Base-by-base conservation (phyloP, 2,329 filamentous ascomycete species). In the Monosporascus sp. region DNA sequence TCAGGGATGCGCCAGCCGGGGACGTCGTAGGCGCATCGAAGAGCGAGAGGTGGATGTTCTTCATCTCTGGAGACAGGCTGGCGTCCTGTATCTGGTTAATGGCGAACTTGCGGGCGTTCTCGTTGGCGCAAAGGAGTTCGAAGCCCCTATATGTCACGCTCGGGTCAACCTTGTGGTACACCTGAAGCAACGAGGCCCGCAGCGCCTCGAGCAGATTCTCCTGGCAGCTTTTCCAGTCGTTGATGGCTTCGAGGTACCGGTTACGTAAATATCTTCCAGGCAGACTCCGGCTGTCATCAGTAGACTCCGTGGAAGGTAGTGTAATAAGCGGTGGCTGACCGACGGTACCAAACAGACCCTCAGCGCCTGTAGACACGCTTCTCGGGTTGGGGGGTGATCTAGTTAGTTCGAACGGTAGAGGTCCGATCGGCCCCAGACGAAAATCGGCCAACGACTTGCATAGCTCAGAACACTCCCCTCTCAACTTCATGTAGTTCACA, bases 61-160 rank as follows among this genome's bases (percentile, higher is more conserved):
- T 14, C 40, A 14, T 19, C 40, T 20, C n/a, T 20, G 38, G 17
- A 20, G 38, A 3, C 17, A 41, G 17, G 38, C 22, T 76, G 3
- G 70, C 68, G 52, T 74, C 75, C 55, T 75, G 71, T 76, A 78
- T 78, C 46, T 72, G 68, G 46, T 70, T 63, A 5, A 79, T 74
- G 1, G 73, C 67, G 19, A 72, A 69, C 22, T 65, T 70, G 7
- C 77, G 72, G n/a, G 74, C 72, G 1, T 58, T 62, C 51, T 71
- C 73, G 54, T 74, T 74, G 9, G 60, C 64, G 46, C 80, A 73
- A 0, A 80, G 63, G 2, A 65, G 62, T 19, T 78, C 72, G 3
- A 77, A 60, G 64, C 76, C 74, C 27, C 72, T 67, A 7, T 67
- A 67, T 0, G 75, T 75, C 5, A 72, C 72, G 38, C 74, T 70